These are phyloP conservation scores for Panellus pusillus DNA, from an alignment of 768 basidiomycete species.

Conservation along the genomic window DNA sequence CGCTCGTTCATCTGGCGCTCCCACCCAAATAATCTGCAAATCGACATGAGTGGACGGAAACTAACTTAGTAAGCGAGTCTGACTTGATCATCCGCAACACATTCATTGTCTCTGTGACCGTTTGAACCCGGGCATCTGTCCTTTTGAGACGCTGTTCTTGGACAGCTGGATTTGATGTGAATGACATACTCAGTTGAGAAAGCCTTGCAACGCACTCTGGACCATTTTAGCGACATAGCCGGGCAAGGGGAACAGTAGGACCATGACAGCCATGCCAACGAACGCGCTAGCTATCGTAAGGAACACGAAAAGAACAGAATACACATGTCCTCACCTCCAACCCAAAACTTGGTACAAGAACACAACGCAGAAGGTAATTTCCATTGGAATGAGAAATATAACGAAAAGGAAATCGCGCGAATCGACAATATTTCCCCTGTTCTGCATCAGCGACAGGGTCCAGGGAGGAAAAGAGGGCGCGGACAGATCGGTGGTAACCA, in stretches of 20 bases:
- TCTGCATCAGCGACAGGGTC: background rate
- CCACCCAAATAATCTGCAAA: slow-evolving; percentile 55
- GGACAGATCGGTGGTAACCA: slow-evolving; percentile 58
- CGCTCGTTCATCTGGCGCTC: slow-evolving; percentile 56
- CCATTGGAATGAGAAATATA: slow-evolving; percentile 34
- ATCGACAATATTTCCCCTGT: slow-evolving; percentile 10
- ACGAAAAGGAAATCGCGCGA: slow-evolving; percentile 19
- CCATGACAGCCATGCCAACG: slow-evolving; percentile 45
- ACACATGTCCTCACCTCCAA: slow-evolving; percentile 40
- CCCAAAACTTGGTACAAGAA: slow-evolving; percentile 52
- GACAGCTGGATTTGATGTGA: slow-evolving; percentile 22
- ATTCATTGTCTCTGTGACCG: slow-evolving; percentile 60
- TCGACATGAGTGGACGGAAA: background rate
- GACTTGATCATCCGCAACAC: slow-evolving; percentile 69
- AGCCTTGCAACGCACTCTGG: slow-evolving; percentile 27
- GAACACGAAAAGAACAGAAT: background rate
- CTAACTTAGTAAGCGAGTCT: background rate
- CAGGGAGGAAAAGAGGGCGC: background rate
- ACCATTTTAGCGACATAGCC: slow-evolving; percentile 53
- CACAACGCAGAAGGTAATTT: slow-evolving; percentile 37
- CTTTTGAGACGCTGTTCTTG: slow-evolving; percentile 56
- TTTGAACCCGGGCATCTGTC: slow-evolving; percentile 62
- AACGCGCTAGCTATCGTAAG: slow-evolving; percentile 41
- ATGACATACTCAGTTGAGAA: background rate
- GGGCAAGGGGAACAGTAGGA: slow-evolving; percentile 52